These are phyloP conservation scores for Dryas integrifolia DNA, from an alignment of 331 rosid genomes.

Conservation along the genomic window DNA sequence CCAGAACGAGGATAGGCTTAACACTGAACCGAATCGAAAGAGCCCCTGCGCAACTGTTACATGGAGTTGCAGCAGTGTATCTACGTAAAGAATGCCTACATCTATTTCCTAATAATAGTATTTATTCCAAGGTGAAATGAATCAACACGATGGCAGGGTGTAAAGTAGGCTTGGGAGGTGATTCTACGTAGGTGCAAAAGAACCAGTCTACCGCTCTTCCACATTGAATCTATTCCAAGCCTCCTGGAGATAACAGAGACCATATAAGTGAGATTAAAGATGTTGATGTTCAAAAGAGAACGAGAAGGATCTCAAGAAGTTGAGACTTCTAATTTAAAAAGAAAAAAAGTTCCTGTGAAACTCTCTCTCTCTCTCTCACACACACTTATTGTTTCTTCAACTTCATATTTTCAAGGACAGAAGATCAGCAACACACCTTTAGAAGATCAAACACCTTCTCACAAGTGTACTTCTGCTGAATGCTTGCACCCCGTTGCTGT, in stretches of 20 bases:
- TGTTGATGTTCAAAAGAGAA: neutral
- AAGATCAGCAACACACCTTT: slow-evolving; percentile 52
- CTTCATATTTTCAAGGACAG: neutral
- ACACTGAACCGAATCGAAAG: neutral
- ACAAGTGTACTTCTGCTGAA: slow-evolving; percentile 81
- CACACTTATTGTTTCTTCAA: neutral
- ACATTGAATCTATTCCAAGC: slow-evolving; percentile 90
- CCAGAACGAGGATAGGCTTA: neutral
- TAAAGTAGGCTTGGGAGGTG: neutral
- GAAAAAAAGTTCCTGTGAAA: neutral
- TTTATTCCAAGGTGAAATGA: neutral
- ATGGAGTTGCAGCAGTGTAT: neutral
- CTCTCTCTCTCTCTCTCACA: no score
- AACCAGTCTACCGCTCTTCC: slow-evolving; percentile 58
- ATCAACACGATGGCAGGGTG: neutral
- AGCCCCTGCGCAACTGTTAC: neutral
- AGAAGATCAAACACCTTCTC: slow-evolving; percentile 98
- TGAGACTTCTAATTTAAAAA: neutral
- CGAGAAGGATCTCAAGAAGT: neutral
- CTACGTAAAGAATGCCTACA: slow-evolving; percentile 10
- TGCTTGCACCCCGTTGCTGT: slow-evolving; percentile 95
- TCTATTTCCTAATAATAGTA: slow-evolving; percentile 5
- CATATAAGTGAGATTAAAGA: neutral
- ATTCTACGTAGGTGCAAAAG: neutral
- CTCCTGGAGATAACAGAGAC: slow-evolving; percentile 49